Evolutionary conservation across 345 rosid species (phyloP), one percentile per base, ranked within the genome.

Genomic region (Draba incana): DNA sequence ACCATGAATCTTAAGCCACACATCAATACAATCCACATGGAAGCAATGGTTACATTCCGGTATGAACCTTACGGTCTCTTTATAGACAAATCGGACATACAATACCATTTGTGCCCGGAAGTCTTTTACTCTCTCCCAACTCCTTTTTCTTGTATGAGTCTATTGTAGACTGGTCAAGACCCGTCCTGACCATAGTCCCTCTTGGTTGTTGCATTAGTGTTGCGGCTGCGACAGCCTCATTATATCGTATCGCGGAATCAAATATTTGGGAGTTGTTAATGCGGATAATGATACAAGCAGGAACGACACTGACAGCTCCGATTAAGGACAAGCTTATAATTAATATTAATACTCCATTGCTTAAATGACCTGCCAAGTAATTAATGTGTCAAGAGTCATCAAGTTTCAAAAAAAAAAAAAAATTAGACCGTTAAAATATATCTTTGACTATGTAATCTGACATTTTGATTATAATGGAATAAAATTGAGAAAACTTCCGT

Each of bases 41-140:
- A 83, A 87, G 71, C 86, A 84, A 69, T 87, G 94, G 8, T 75
- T 57, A 64, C 97, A 87, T 50, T 79, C 78, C 1, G 94, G 90
- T 71, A 86, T 78, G 46, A 77, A 78, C 63, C 84, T 69, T 20
- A 85, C n/a, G 2, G 80, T 74, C 33, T 85, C 90, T 41, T 77
- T 78, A 70, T 57, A 88, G 69, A 77, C 92, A 88, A 41, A 86
- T 88, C 11, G 87, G 64, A 57, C 91, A 88, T 8, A 76, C 58
- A 64, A 45, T 74, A 39, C 69, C 78, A 50, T 86, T 86, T 4
- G 75, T 80, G n/a, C 88, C 86, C 0, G 92, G 86, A 1, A 88
- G 53, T 39, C 89, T 66, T 77, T 77, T 79, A 75, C 94, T 84
- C 30, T 84, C 92, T 5, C 86, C 96, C 0, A 86, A 64, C 25